Percentiles rank a stretch among this genome's conserved stretches.
Evolutionary conservation across 345 rosid genomes (phyloP).

Genomic region (Populus simonii): DNA sequence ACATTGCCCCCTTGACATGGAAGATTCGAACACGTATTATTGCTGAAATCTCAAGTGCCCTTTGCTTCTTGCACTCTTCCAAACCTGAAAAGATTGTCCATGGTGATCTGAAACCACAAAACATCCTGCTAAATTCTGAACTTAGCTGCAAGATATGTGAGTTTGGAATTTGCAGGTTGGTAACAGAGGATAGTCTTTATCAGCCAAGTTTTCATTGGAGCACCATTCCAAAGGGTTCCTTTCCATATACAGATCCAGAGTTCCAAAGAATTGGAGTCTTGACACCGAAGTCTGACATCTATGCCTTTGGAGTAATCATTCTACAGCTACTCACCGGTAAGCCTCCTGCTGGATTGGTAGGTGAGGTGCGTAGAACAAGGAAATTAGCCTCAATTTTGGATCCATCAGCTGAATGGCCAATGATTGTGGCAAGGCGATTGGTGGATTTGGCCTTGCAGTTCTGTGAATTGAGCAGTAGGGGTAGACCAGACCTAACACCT

Average conservation of each 20-base stretch:
- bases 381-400: slow-evolving; percentile 50
- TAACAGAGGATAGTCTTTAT: slow-evolving; percentile 38
- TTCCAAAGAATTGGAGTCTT: slow-evolving; percentile 47
- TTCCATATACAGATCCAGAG: slow-evolving; percentile 68
- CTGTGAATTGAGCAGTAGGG: slow-evolving; percentile 47
- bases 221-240: slow-evolving; percentile 50
- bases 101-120: slow-evolving; percentile 67
- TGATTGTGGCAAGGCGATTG: slow-evolving; percentile 41
- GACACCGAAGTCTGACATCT: slow-evolving; percentile 60
- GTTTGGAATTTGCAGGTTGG: slow-evolving; percentile 60
- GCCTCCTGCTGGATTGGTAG: slow-evolving; percentile 48
- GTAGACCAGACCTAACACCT: slow-evolving; percentile 58
- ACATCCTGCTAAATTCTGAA: slow-evolving; percentile 60
- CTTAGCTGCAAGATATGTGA: slow-evolving; percentile 71
- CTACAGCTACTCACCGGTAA: slow-evolving; percentile 64
- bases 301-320: slow-evolving; percentile 59
- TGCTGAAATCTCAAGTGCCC: slow-evolving; percentile 64
- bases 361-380: slow-evolving; percentile 51
- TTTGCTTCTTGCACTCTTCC: slow-evolving; percentile 72
- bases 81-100: slow-evolving; percentile 71
- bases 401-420: slow-evolving; percentile 66
- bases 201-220: slow-evolving; percentile 37
- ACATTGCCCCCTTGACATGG: slow-evolving; percentile 52
- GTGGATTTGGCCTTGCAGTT: slow-evolving; percentile 57
- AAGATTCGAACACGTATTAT: slow-evolving; percentile 47